Percentiles rank a stretch among this genome's conserved stretches.
Evolutionary conservation across 148 eudicot genomes (phyloP).

Genomic region (Persicaria maculosa): DNA sequence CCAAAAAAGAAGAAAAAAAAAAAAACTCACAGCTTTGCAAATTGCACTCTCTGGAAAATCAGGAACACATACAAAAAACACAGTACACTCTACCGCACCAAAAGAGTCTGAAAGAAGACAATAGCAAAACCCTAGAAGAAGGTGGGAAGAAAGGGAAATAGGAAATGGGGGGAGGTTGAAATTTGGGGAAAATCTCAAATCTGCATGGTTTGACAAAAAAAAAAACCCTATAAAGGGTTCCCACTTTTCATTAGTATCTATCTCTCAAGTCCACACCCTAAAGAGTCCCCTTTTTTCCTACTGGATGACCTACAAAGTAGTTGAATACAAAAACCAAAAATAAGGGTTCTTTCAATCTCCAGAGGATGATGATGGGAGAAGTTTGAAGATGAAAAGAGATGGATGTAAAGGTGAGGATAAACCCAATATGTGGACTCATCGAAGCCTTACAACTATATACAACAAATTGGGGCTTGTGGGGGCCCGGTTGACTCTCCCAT

Average conservation of each 20-base stretch:
- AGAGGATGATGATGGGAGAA: not conserved
- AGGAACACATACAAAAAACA: not conserved
- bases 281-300: not conserved
- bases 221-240: not conserved
- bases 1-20: no score
- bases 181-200: not conserved
- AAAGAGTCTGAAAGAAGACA: not conserved
- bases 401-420: conserved; percentile 20
- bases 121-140: conserved; percentile 2
- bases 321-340: not conserved
- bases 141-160: conserved; percentile 14
- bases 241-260: not conserved
- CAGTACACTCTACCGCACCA: not conserved
- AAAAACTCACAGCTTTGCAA: not conserved
- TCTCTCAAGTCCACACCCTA: not conserved
- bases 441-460: conserved; percentile 66
- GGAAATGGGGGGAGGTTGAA: conserved; percentile 17
- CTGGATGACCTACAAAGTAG: not conserved
- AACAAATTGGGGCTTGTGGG: conserved; percentile 18
- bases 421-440: conserved; percentile 62
- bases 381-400: not conserved
- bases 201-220: conserved; percentile 16
- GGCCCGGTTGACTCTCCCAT: conserved; percentile 15
- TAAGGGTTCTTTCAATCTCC: not conserved
- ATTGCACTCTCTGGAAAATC: no score